phyloP scores from a whole-genome alignment of 2,329 filamentous ascomycete species.

The Curvularia sp. region DNA sequence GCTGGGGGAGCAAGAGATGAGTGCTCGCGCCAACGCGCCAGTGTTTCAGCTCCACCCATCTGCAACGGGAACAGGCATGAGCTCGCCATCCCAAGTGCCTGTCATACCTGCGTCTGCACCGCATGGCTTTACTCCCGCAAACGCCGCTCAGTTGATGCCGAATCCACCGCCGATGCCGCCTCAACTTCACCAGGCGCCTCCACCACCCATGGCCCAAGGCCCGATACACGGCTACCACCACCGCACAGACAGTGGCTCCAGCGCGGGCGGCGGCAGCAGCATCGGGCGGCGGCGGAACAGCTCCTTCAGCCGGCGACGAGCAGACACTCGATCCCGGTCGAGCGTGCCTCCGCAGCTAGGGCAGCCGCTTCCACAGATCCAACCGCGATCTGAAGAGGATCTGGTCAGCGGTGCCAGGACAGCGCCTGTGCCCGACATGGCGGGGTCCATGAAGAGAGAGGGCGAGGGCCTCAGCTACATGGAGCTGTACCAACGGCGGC shows the following conservation, averaged over 20 bases:
- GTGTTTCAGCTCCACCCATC: constrained; percentile 70
- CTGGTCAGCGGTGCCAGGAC: constrained; percentile 47
- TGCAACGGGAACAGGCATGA: constrained; percentile 43
- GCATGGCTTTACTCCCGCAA: constrained; percentile 50
- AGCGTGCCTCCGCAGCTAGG: constrained; percentile 49
- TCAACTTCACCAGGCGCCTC: constrained; percentile 39
- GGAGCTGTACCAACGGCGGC: constrained; percentile 44
- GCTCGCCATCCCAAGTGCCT: constrained; percentile 41
- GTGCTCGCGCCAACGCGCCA: constrained; percentile 84
- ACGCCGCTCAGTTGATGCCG: constrained; percentile 48
- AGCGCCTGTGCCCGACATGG: constrained; percentile 41
- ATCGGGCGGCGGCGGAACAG: constrained; percentile 39
- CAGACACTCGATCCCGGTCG: constrained; percentile 41
- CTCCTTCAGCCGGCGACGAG: constrained; percentile 46
- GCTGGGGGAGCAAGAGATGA: constrained; percentile 92
- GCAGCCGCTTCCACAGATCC: constrained; percentile 44
- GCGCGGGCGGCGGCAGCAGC: constrained; percentile 23
- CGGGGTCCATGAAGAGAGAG: constrained; percentile 42
- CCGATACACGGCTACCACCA: constrained; percentile 45
- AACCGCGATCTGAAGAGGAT: constrained; percentile 44
- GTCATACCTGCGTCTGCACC: constrained; percentile 34
- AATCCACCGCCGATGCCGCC: constrained; percentile 33
- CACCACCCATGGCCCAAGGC: constrained; percentile 34
- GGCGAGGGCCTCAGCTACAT: constrained; percentile 37
- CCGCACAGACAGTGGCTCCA: constrained; percentile 44